phyloP scores from a whole-genome alignment of 306 rosid species.

The Adenanthera pavonina region DNA sequence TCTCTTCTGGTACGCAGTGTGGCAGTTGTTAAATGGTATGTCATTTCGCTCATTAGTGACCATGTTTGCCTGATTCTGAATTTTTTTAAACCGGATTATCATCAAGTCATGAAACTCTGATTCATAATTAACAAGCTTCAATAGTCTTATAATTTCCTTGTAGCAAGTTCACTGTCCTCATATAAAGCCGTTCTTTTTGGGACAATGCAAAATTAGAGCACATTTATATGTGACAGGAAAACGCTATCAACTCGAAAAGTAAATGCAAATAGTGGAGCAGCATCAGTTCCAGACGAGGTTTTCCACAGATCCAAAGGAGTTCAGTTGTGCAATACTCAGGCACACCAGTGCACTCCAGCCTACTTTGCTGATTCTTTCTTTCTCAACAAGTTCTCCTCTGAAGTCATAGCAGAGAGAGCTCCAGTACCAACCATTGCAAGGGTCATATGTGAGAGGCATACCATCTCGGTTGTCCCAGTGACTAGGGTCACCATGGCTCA shows the following conservation, averaged over 20 bases:
- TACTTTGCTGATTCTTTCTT: constrained; percentile 91
- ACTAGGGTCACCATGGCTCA: constrained; percentile 87
- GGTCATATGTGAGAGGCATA: constrained; percentile 88
- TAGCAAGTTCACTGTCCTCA: not conserved
- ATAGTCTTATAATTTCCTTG: not conserved
- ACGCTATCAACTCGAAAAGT: constrained; percentile 86
- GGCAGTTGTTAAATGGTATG: constrained; percentile 85
- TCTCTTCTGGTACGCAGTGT: constrained; percentile 68
- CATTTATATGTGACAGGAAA: constrained; percentile 55
- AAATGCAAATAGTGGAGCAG: constrained; percentile 88
- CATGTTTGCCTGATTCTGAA: constrained; percentile 2
- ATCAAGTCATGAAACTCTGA: not conserved
- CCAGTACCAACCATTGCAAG: constrained; percentile 72
- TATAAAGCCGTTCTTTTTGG: not conserved
- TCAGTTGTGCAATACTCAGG: constrained; percentile 92
- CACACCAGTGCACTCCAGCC: constrained; percentile 89
- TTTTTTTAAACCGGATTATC: constrained; percentile 3
- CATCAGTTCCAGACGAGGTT: constrained; percentile 91
- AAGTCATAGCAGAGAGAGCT: constrained; percentile 86
- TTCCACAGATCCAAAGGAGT: constrained; percentile 93
- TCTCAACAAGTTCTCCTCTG: constrained; percentile 89
- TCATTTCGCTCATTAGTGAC: constrained; percentile 23
- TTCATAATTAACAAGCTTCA: not conserved
- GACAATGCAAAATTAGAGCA: constrained; percentile 28
- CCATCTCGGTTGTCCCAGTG: constrained; percentile 88